Evolutionary conservation across 441 rosid species (phyloP).

Genomic region (Erysimum cheiri): DNA sequence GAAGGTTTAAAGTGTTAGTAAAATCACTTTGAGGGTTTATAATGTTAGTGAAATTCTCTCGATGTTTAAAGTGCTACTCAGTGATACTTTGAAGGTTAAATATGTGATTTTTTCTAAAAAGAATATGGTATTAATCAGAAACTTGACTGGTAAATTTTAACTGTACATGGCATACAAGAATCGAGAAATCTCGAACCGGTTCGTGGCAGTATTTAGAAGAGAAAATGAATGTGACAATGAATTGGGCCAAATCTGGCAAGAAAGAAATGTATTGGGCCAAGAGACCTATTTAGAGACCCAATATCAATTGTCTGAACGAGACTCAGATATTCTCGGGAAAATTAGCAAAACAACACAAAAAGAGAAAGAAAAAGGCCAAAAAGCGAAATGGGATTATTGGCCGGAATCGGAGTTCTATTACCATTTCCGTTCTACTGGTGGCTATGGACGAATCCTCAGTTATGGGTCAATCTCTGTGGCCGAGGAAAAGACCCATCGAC

Average conservation of each 20-base stretch:
- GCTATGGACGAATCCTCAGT: slow-evolving; percentile 81
- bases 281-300: slow-evolving; percentile 37
- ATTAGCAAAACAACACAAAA: neutral
- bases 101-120: no score
- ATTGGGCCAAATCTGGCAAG: slow-evolving; percentile 12
- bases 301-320: slow-evolving; percentile 14
- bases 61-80: no score
- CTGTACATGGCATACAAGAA: slow-evolving; percentile 64
- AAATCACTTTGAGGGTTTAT: no score
- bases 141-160: no score
- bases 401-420: slow-evolving; percentile 64
- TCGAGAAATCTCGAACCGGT: slow-evolving; percentile 62
- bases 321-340: slow-evolving; percentile 11
- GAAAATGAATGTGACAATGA: neutral
- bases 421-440: slow-evolving; percentile 88
- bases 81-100: no score
- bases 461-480: slow-evolving; percentile 84
- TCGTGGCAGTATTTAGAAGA: no score
- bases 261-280: neutral
- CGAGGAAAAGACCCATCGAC: slow-evolving; percentile 71
- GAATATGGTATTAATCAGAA: no score
- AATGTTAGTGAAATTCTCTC: no score
- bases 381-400: slow-evolving; percentile 65
- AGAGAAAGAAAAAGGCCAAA: neutral
- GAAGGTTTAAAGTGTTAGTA: no score